Evolutionary conservation across 2,329 filamentous ascomycete species (phyloP).

Genomic region (Graphiopsis chlorocephala): DNA sequence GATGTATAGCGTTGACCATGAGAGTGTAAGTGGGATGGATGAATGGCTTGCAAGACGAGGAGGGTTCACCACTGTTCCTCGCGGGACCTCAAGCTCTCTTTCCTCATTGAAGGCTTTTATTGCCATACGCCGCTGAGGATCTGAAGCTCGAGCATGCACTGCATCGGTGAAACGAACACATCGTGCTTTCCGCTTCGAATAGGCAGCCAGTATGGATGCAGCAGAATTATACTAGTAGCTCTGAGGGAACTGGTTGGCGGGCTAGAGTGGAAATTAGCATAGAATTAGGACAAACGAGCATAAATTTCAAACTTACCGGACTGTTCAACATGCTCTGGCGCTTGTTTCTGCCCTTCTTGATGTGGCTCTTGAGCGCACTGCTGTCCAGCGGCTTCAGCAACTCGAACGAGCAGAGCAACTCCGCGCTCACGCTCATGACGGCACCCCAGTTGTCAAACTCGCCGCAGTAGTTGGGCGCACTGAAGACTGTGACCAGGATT

Average conservation of each 20-base stretch:
- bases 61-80: background rate
- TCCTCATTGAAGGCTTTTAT: background rate
- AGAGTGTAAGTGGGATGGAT: background rate
- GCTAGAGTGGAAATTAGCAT: conserved; percentile 34
- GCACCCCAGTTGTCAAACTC: conserved; percentile 99
- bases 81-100: background rate
- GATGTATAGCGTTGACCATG: background rate
- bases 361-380: conserved; percentile 93
- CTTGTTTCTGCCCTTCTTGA: conserved; percentile 96
- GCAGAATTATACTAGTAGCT: conserved; percentile 42
- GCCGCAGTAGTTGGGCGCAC: conserved; percentile 95
- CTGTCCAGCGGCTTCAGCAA: conserved; percentile 94
- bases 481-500: conserved; percentile 94
- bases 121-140: background rate
- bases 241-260: conserved; percentile 51
- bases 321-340: conserved; percentile 93
- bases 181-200: background rate
- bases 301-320: conserved; percentile 65
- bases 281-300: background rate
- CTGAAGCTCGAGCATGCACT: background rate
- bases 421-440: conserved; percentile 94
- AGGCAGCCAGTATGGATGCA: background rate
- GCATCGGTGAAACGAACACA: background rate
- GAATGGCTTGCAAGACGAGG: background rate
- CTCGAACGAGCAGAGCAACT: conserved; percentile 95